Evolutionary conservation across 2,329 filamentous ascomycete genomes (phyloP).

Genomic region (Colletotrichum liriopes): DNA sequence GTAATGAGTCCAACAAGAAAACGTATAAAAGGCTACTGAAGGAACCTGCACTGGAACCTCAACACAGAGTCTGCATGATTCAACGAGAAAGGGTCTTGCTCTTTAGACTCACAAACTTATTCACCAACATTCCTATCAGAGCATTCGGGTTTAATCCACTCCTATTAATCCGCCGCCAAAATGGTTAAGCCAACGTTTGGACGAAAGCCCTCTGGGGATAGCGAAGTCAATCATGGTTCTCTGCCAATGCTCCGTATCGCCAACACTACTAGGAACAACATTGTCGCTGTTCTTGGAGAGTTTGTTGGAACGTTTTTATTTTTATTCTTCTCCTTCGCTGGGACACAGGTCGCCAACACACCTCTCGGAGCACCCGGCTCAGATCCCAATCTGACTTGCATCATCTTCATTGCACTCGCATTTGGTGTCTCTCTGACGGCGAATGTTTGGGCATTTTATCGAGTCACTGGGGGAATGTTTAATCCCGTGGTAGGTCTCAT

Average conservation of each 20-base stretch:
- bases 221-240: slow-evolving; percentile 4
- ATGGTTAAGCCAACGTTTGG: neutral
- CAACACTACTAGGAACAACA: slow-evolving; percentile 50
- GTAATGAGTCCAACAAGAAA: neutral
- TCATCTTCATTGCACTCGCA: slow-evolving; percentile 66
- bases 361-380: slow-evolving; percentile 2
- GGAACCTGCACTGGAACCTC: neutral
- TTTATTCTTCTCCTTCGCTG: slow-evolving; percentile 61
- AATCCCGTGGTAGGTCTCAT: slow-evolving; percentile 62
- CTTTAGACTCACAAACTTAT: too few species aligned
- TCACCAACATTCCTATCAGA: neutral
- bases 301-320: slow-evolving; percentile 70
- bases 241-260: slow-evolving; percentile 37
- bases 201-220: neutral
- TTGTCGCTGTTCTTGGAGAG: slow-evolving; percentile 63
- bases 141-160: neutral
- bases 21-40: neutral
- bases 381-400: slow-evolving; percentile 50
- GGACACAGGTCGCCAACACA: slow-evolving; percentile 54
- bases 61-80: neutral
- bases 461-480: slow-evolving; percentile 67
- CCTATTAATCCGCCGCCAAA: neutral
- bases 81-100: neutral
- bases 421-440: slow-evolving; percentile 67
- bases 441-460: slow-evolving; percentile 72